Evolutionary conservation across 2,329 filamentous ascomycete genomes (phyloP).

Genomic region (Polychaeton citri): DNA sequence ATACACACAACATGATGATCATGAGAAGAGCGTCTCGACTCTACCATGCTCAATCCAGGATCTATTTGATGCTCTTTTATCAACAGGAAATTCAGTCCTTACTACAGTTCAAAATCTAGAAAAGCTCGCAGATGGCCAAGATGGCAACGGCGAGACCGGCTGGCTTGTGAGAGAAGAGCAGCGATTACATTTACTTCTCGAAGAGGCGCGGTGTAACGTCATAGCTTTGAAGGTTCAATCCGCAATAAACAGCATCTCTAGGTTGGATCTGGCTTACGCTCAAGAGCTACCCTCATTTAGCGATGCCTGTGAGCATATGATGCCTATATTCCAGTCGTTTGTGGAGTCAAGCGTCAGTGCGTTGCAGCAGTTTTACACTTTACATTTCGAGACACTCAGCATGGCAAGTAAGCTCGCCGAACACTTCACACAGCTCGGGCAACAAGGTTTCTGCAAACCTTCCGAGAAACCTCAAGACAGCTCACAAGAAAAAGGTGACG

Average conservation of each 20-base stretch:
- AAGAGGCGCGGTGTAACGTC: not conserved
- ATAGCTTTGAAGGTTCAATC: not conserved
- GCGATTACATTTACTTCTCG: constrained; percentile 1
- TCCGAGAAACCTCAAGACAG: constrained; percentile 51
- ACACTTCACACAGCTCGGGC: constrained; percentile 64
- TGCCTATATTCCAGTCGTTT: constrained; percentile 68
- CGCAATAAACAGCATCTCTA: not conserved
- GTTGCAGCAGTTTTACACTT: constrained; percentile 43
- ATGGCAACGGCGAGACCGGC: constrained; percentile 42
- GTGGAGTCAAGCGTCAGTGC: constrained; percentile 45
- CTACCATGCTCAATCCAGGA: not conserved
- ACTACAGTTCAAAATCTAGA: not conserved
- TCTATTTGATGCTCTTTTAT: not conserved
- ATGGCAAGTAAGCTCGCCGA: constrained; percentile 64
- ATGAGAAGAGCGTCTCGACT: not conserved
- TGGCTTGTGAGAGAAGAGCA: constrained; percentile 39
- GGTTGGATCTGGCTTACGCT: not conserved
- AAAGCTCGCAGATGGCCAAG: constrained; percentile 49
- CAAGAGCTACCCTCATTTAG: constrained; percentile 4
- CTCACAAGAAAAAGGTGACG: constrained; percentile 43
- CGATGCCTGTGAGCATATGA: not conserved
- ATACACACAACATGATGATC: not conserved
- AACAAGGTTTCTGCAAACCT: constrained; percentile 84
- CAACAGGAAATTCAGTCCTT: not conserved
- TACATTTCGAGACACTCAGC: constrained; percentile 60